Evolutionary conservation across 2,329 filamentous ascomycete genomes (phyloP), one percentile per base, ranked within the genome.

Genomic region (Fusarium pseudonygamai): DNA sequence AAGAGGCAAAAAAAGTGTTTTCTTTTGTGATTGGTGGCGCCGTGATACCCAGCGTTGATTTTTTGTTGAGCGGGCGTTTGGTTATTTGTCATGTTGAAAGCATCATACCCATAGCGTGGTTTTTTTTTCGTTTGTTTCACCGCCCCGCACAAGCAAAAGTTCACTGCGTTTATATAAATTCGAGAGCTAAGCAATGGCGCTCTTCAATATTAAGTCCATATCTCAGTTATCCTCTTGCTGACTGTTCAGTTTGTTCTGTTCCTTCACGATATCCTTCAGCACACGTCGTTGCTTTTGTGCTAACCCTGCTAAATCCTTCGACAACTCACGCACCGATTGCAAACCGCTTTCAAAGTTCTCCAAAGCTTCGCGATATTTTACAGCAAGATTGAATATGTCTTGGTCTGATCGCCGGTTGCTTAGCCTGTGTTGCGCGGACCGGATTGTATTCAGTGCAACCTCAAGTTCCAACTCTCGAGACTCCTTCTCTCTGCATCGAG

Each of bases 1-100:
- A 84, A 32, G 89, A 87, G 69, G 18, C 85, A 74, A 59, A 69
- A 50, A 50, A 57, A 32, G 34, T 67, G 40, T 15, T 43, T 47
- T 46, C 15, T 46, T 58, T 67, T 52, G 16, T 52, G 28, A 40
- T 61, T 56, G 42, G 39, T 26, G 30, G 40, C 55, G 42, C 32
- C 12, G 22, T 32, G n/a, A 61, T 42, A 56, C 24, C 34, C 26
- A 24, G 43, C 12, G 12, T 47, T 53, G 15, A 8, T 4, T 6
- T 39, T 22, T 59, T 30, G 32, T 30, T 30, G 24, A 55, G 34
- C 24, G 15, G 43, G 56, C 26, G 56, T 59, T 59, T 52, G 18
- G 26, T 7, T 6, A 24, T 59, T 39, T 46, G n/a, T 34, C 18
- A 57, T 34, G 9, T 13, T 26, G 40, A 12, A 26, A 7, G 14